Percentiles rank a stretch among this genome's conserved stretches.
phyloP scores from a whole-genome alignment of 2,329 filamentous ascomycete genomes.

The Pyricularia grisea region DNA sequence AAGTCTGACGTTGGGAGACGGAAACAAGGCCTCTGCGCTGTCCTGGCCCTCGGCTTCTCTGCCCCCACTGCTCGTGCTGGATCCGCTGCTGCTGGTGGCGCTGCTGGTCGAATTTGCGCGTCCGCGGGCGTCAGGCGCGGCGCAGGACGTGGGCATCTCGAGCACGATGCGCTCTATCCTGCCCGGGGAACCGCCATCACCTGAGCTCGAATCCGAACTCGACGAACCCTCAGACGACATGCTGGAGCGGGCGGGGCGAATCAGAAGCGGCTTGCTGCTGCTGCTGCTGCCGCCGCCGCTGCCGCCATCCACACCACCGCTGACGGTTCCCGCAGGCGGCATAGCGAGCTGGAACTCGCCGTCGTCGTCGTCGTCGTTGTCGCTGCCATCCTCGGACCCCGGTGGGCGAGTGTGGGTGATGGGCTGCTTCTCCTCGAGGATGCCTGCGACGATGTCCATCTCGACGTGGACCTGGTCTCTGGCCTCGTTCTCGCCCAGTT shows the following conservation, averaged over 20 bases:
- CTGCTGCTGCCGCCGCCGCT: too few species aligned
- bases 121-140: neutral
- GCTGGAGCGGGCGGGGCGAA: neutral
- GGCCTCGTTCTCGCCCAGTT: constrained; percentile 14
- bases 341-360: constrained; percentile 5
- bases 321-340: constrained; percentile 1
- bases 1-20: neutral
- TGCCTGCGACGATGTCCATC: constrained; percentile 13
- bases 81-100: neutral
- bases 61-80: neutral
- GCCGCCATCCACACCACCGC: neutral
- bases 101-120: neutral
- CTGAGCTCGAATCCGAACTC: neutral
- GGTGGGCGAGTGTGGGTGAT: neutral
- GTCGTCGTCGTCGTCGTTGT: neutral
- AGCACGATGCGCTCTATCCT: neutral
- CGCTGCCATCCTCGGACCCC: neutral
- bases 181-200: neutral
- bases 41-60: neutral
- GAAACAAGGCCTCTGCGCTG: neutral
- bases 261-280: neutral
- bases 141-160: neutral
- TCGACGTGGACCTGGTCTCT: constrained; percentile 12
- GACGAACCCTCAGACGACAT: neutral
- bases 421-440: constrained; percentile 10